These are phyloP conservation scores for Akanthomyces lecanii DNA, from an alignment of 2,329 filamentous ascomycete genomes.

Conservation along the genomic window DNA sequence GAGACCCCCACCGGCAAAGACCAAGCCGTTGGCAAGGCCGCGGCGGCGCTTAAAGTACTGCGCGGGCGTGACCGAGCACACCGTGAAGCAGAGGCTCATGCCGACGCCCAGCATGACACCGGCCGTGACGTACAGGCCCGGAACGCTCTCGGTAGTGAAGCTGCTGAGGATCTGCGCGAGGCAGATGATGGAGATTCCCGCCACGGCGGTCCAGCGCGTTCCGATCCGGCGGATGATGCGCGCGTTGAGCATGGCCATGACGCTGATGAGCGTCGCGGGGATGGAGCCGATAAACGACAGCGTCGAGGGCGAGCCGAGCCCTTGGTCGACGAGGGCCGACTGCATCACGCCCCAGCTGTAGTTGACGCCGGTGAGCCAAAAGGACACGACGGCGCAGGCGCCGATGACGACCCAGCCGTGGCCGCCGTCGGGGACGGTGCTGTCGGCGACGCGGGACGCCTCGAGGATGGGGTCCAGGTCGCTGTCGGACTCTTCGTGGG, in stretches of 20 bases:
- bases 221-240: constrained; percentile 9
- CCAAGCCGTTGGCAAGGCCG: constrained; percentile 19
- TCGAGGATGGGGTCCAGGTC: constrained; percentile 10
- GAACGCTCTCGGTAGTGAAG: constrained; percentile 13
- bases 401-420: constrained; percentile 16
- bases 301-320: constrained; percentile 7
- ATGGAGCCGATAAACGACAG: constrained; percentile 18
- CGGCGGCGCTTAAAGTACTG: constrained; percentile 19
- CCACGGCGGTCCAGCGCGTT: constrained; percentile 6
- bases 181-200: constrained; percentile 4
- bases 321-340: constrained; percentile 4
- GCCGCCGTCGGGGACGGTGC: constrained; percentile 17
- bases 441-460: constrained; percentile 11
- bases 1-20: constrained; percentile 19
- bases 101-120: constrained; percentile 18
- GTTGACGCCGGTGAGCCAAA: constrained; percentile 17
- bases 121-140: constrained; percentile 15
- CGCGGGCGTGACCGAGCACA: constrained; percentile 17
- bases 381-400: constrained; percentile 15
- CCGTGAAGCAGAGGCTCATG: constrained; percentile 18
- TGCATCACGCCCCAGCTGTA: constrained; percentile 18
- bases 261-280: constrained; percentile 11
- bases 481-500: background rate
- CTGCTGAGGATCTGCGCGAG: constrained; percentile 7
- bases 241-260: constrained; percentile 12